Evolutionary conservation across 768 basidiomycete species (phyloP).

Genomic region (Dioszegia hungarica): DNA sequence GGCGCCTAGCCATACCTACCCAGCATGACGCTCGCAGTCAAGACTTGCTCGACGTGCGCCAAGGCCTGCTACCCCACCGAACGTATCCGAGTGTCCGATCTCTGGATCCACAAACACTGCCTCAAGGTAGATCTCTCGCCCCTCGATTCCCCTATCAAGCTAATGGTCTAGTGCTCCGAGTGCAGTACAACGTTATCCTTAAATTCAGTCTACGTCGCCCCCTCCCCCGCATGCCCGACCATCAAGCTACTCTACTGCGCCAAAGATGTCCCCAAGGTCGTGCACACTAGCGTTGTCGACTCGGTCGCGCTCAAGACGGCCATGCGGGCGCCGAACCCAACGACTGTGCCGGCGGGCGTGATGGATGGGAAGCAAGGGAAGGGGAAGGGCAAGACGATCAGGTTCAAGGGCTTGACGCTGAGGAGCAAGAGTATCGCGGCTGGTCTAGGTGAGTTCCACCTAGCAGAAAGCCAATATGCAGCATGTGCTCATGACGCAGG

Average conservation of each 20-base stretch:
- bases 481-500: constrained; percentile 2
- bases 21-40: constrained; percentile 1
- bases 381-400: constrained; percentile 7
- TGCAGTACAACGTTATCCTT: constrained; percentile 14
- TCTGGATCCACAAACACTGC: constrained; percentile 19
- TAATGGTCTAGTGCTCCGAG: constrained; percentile 13
- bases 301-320: constrained; percentile 13
- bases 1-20: not conserved
- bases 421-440: constrained; percentile 14
- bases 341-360: constrained; percentile 5
- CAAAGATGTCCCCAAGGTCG: constrained; percentile 15
- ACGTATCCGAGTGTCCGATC: constrained; percentile 12
- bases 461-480: too few species aligned
- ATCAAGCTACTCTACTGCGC: constrained; percentile 9
- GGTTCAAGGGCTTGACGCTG: constrained; percentile 19
- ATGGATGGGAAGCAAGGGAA: constrained; percentile 6
- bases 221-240: not conserved
- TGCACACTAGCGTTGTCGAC: constrained; percentile 16
- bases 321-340: constrained; percentile 17
- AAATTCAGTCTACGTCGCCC: constrained; percentile 16
- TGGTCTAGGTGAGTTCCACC: constrained; percentile 8
- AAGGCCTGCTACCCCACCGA: constrained; percentile 19
- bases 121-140: constrained; percentile 10
- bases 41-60: constrained; percentile 11
- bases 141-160: not conserved